Evolutionary conservation across 2,329 filamentous ascomycete species (phyloP), one percentile per base, ranked within the genome.

Genomic region (Metarhizium humberi): DNA sequence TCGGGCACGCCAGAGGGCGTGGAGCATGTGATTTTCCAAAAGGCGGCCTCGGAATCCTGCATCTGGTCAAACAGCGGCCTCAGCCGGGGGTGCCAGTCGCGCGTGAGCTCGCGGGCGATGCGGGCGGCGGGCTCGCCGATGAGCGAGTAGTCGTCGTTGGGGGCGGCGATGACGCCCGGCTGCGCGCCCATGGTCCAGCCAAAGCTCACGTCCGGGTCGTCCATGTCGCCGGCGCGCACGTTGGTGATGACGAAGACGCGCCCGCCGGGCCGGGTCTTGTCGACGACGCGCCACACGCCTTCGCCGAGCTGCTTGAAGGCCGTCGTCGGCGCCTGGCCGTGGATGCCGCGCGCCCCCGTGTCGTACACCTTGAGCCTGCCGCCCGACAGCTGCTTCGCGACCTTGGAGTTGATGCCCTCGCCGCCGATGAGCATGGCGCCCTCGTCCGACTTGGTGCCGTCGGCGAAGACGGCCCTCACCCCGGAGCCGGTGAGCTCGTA

Each of bases 11-110:
- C 81, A 0, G 72, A 72, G 0, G 82, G 82, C 0, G 74, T 77
- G 0, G 81, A 84, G 59, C 80, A 85, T 2, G 82, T 85, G 50
- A 86, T 85, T 61, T 84, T 86, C 80, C 81, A 85, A 59, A 86
- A 86, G 0, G 83, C 82, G 0, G 82, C 78, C 59, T 86, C 79
- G 0, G 66, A 59, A 55, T 76, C 78, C 5, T 70, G 64, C 78
- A 85, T 84, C 40, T 82, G 61, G 6, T 84, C 79, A 56, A 86
- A 78, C 0, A 86, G 66, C 1, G 80, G 74, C 63, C 72, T 76
- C 49, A 86, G 67, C 3, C 76, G 72, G 13, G 77, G 71, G 62
- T 84, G 73, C 83, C 82, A 86, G 38, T 78, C 64, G 16, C 68
- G 63, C 0, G 79, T 78, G 0, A 86, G 66, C 1, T 66, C 62